Evolutionary conservation across 768 basidiomycete species (phyloP).

Genomic region (Amylocystis lapponica): DNA sequence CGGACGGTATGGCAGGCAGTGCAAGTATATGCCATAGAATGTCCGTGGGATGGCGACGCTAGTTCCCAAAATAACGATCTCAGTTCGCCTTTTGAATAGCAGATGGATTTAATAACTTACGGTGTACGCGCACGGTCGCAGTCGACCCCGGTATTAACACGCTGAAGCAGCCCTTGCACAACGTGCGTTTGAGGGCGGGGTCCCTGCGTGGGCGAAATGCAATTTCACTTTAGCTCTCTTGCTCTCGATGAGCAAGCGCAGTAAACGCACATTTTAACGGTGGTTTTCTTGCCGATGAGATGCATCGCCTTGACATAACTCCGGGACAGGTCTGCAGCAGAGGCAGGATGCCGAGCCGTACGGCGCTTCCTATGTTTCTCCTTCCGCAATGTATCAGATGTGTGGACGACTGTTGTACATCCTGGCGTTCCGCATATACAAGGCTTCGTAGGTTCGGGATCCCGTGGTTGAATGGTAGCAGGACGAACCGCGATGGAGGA

Average conservation of each 20-base stretch:
- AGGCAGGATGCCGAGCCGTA: constrained; percentile 25
- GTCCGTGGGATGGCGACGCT: constrained; percentile 45
- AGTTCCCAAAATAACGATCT: constrained; percentile 8
- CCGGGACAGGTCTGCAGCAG: constrained; percentile 50
- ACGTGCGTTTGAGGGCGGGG: constrained; percentile 73
- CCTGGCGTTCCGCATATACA: too few species aligned
- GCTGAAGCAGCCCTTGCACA: constrained; percentile 65
- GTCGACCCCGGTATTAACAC: constrained; percentile 67
- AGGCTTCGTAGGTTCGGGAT: background rate
- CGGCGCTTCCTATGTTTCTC: constrained; percentile 16
- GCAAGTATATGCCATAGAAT: constrained; percentile 56
- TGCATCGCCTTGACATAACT: constrained; percentile 64
- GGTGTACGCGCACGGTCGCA: constrained; percentile 55
- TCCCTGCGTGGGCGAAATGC: too few species aligned
- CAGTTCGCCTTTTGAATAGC: background rate
- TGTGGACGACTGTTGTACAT: too few species aligned
- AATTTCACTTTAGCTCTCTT: too few species aligned
- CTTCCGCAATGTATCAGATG: background rate
- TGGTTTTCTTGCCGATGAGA: constrained; percentile 67
- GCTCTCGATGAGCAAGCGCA: too few species aligned
- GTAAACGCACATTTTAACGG: constrained; percentile 61
- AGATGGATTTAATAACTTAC: constrained; percentile 33
- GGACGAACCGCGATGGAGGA: constrained; percentile 27
- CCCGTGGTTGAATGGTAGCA: background rate
- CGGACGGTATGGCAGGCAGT: constrained; percentile 49